A percentile compares a stretch with the other conserved stretches of the same genome.
Evolutionary conservation across 2,329 filamentous ascomycete genomes (phyloP).

Genomic region (Cryphonectria parasitica): DNA sequence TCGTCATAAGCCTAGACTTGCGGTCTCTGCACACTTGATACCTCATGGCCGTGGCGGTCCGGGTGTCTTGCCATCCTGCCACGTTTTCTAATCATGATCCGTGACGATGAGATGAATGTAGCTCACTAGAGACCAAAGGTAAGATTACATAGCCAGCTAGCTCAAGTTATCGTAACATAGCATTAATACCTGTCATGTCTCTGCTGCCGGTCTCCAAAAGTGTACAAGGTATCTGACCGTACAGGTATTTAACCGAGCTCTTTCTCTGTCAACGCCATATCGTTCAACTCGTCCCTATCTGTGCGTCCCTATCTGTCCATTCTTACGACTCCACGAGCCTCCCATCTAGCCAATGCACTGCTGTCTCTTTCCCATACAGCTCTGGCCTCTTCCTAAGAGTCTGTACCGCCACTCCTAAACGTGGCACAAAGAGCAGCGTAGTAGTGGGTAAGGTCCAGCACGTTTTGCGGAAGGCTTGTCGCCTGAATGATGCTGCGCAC

Average conservation of each 20-base stretch:
- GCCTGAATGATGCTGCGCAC: conserved; percentile 96
- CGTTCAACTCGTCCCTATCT: background rate
- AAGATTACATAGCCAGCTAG: conserved; percentile 1
- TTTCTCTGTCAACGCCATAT: conserved; percentile 7
- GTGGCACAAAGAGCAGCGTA: conserved; percentile 94
- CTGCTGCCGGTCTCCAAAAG: background rate
- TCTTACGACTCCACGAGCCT: background rate
- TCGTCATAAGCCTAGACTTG: background rate
- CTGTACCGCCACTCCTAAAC: conserved; percentile 91
- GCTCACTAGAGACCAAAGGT: background rate
- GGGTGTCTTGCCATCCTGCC: background rate
- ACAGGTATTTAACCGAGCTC: conserved; percentile 18
- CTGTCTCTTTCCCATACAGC: background rate
- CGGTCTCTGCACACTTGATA: background rate
- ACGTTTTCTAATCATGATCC: background rate
- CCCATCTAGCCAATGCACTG: background rate
- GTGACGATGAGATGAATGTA: background rate
- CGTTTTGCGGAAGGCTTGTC: conserved; percentile 88
- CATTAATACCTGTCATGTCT: conserved; percentile 12
- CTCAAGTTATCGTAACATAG: conserved; percentile 13
- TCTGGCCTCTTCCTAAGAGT: conserved; percentile 60
- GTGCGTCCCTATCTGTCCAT: background rate
- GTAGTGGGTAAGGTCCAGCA: conserved; percentile 92
- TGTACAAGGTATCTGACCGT: background rate
- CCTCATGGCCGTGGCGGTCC: background rate